These are phyloP conservation scores for Begonia fuchsioides DNA, from an alignment of 306 rosid species.

Conservation along the genomic window DNA sequence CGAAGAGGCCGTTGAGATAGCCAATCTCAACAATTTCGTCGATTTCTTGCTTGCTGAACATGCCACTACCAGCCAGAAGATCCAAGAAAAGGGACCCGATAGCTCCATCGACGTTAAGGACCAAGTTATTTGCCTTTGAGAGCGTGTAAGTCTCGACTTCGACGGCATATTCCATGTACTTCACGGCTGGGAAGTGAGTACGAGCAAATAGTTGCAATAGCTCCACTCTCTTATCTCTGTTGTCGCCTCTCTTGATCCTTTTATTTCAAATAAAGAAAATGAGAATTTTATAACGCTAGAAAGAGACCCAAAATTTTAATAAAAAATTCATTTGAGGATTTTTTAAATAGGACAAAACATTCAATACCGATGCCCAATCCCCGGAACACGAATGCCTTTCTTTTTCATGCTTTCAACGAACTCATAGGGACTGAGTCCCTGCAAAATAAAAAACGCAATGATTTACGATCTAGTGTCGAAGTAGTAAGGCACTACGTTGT, in stretches of 20 bases:
- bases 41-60: conserved; percentile 88
- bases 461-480: neutral
- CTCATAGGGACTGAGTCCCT: conserved; percentile 84
- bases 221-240: conserved; percentile 95
- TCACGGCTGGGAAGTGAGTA: conserved; percentile 85
- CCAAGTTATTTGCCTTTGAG: conserved; percentile 90
- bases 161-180: conserved; percentile 97
- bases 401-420: conserved; percentile 92
- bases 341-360: neutral
- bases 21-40: conserved; percentile 90
- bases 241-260: conserved; percentile 97
- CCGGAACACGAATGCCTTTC: conserved; percentile 97
- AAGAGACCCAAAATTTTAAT: neutral
- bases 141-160: conserved; percentile 90
- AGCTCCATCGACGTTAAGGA: conserved; percentile 95
- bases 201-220: conserved; percentile 76
- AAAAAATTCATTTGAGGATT: neutral
- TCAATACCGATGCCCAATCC: conserved; percentile 91
- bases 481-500: neutral
- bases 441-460: conserved; percentile 15
- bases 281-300: conserved; percentile 7
- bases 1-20: conserved; percentile 93
- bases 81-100: conserved; percentile 96
- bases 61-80: conserved; percentile 95
- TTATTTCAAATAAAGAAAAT: conserved; percentile 20